These are phyloP conservation scores for Excoecaria agallocha DNA, from an alignment of 345 rosid species.

Conservation along the genomic window DNA sequence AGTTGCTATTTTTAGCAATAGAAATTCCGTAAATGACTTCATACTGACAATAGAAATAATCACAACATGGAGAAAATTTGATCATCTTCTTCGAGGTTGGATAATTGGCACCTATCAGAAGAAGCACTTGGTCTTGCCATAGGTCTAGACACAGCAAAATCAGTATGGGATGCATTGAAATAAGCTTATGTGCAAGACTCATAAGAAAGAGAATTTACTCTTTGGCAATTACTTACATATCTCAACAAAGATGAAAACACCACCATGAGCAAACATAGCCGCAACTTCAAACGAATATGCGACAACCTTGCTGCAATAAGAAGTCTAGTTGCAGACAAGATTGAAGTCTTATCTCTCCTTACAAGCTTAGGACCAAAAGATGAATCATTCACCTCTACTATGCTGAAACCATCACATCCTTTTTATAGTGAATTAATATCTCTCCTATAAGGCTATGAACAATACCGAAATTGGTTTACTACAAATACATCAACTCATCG, in stretches of 20 bases:
- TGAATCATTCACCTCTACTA: neutral
- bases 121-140: neutral
- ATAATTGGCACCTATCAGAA: neutral
- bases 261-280: neutral
- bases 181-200: too few species aligned
- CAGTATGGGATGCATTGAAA: too few species aligned
- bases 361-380: neutral
- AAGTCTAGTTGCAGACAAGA: neutral
- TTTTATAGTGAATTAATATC: neutral
- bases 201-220: too few species aligned
- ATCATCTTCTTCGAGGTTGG: neutral
- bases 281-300: too few species aligned
- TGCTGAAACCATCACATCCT: neutral
- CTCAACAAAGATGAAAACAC: neutral
- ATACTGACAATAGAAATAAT: too few species aligned
- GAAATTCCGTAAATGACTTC: too few species aligned
- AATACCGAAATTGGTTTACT: neutral
- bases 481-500: neutral
- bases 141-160: neutral
- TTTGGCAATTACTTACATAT: neutral
- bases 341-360: neutral
- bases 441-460: neutral
- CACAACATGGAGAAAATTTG: too few species aligned
- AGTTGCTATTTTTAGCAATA: too few species aligned
- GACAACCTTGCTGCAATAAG: neutral